Percentiles rank a stretch among this genome's conserved stretches.
These are phyloP conservation scores for Ehretia macrophylla DNA, from an alignment of 257 asterid species.

Conservation along the genomic window DNA sequence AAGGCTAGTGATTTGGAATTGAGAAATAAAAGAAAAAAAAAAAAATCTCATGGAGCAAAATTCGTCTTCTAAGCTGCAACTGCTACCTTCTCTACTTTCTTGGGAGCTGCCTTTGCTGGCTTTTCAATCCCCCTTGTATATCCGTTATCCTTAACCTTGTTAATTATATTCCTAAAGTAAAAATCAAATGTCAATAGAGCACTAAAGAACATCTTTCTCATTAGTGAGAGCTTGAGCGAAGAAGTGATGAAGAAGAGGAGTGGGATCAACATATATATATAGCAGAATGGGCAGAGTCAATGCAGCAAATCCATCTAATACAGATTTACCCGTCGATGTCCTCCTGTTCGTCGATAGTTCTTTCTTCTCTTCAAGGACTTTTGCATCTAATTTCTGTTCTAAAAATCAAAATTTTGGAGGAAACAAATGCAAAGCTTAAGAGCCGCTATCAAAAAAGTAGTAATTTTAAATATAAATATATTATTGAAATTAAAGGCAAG, in stretches of 20 bases:
- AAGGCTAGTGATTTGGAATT: neutral
- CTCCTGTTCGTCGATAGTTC: conserved; percentile 85
- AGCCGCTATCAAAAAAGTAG: too few relatives aligned
- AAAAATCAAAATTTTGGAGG: too few relatives aligned
- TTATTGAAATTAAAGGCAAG: too few relatives aligned
- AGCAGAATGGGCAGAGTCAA: neutral
- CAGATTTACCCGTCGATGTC: conserved; percentile 83
- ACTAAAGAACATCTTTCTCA: neutral
- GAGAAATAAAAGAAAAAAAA: too few relatives aligned
- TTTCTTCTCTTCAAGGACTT: conserved; percentile 89
- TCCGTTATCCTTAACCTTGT: conserved; percentile 87
- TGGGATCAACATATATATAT: neutral
- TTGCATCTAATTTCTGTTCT: conserved; percentile 97
- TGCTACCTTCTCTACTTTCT: conserved; percentile 33
- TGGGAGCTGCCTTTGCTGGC: conserved; percentile 48
- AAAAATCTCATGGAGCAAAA: neutral
- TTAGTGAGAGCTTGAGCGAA: neutral
- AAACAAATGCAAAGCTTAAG: neutral
- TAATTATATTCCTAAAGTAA: conserved; percentile 65
- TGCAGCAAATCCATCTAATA: neutral
- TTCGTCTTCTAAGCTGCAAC: conserved; percentile 34
- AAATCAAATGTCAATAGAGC: neutral
- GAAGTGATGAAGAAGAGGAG: neutral
- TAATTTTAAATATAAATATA: too few relatives aligned
- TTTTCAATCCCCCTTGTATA: conserved; percentile 72